Conservation (phyloP, 2,329 filamentous ascomycete species). For the Pseudocercospora fijiensis region DNA sequence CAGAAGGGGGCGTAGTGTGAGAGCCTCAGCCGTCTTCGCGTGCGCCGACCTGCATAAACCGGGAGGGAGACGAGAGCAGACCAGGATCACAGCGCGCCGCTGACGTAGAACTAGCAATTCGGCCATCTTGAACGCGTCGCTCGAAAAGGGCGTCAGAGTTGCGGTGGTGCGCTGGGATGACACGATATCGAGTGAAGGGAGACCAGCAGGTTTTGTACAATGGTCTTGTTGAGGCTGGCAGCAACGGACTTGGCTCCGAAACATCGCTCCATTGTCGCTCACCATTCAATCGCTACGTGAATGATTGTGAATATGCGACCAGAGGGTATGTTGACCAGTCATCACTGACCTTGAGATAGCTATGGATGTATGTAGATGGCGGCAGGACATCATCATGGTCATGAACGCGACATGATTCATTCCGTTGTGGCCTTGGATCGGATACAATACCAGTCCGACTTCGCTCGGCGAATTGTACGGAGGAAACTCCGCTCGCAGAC, state of each 20-base stretch:
- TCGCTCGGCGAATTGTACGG: neutral
- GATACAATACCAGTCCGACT: neutral
- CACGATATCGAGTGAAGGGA: neutral
- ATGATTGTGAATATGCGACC: no score
- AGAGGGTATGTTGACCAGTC: no score
- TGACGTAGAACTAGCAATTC: neutral
- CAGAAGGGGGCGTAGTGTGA: neutral
- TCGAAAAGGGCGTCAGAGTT: neutral
- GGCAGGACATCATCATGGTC: neutral
- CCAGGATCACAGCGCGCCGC: neutral
- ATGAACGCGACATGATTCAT: neutral
- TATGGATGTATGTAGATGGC: neutral
- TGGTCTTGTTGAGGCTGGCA: neutral
- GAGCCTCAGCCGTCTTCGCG: constrained; percentile 1
- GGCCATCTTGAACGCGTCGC: neutral
- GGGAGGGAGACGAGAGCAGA: neutral
- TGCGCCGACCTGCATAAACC: neutral
- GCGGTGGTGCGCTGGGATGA: constrained; percentile 1
- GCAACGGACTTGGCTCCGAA: no score
- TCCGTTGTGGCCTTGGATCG: neutral
- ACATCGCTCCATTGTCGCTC: no score
- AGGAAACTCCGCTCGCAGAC: neutral
- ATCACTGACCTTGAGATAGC: neutral
- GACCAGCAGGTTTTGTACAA: neutral
- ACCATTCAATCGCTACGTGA: no score